Evolutionary conservation across 805 yeast genomes (phyloP), one percentile per base, ranked within the genome.

Genomic region (Lachancea nothofagi): DNA sequence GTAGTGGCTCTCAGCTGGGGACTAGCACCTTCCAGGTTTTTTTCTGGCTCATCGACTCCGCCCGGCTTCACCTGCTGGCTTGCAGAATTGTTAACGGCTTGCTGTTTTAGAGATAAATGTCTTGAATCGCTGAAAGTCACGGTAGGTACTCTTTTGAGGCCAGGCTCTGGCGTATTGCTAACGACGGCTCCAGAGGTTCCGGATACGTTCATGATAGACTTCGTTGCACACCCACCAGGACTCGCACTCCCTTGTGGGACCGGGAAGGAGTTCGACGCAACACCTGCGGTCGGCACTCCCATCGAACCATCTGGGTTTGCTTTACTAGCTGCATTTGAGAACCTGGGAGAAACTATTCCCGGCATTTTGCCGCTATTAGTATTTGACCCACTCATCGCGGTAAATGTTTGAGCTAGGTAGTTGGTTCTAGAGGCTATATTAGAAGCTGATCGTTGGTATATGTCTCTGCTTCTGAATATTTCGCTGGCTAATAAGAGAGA

Each of bases 151-250:
- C 62, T 47, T 41, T 57, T 57, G 38, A 58, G 35, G 1, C 59
- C 63, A 5, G 59, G 50, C 28, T 56, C 62, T 2, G 64, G 64
- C 4, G 61, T 55, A 29, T 58, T 56, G 18, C 50, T 50, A 7
- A 59, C 57, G 12, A 59, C 61, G 6, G 64, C 64, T 7, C 63
- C 64, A 3, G 63, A 57, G 9, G 55, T 54, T 0, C 63, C 63
- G 31, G 58, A 55, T 1, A 42, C 55, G 37, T 59, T 59, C 63
- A 59, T 59, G 14, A 59, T 59, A 6, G 63, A 54, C 36, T 55
- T 59, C 3, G 60, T 53, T 13, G 49, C 49, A n/a, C 50, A 44
- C 8, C 48, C 42, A 19, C 49, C 48, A 17, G 59, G 59, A 36
- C 59, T 50, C 23, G 45, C 49, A 15, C 59, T 49, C 13, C 34